Conservation (phyloP, 805 yeast genomes). For the Teunomyces lycoperdinae region DNA sequence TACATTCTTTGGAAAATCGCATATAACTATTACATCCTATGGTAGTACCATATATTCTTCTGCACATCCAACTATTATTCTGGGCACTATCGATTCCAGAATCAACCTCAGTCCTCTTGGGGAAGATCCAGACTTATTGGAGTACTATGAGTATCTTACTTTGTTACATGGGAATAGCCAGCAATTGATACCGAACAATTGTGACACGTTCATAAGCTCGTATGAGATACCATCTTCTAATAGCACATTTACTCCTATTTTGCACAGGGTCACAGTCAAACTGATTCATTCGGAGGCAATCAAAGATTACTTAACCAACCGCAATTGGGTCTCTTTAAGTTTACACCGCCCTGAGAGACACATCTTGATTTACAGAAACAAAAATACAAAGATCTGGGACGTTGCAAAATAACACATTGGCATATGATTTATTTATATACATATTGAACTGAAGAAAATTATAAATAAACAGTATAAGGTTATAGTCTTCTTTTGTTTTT, state of each 20-base stretch:
- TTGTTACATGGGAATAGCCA: slow-evolving; percentile 15
- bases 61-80: neutral
- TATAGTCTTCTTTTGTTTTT: neutral
- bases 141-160: slow-evolving; percentile 17
- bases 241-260: neutral
- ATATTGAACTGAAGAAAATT: neutral
- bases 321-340: slow-evolving; percentile 1
- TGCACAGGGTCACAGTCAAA: neutral
- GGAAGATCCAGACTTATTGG: slow-evolving; percentile 9
- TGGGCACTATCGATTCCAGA: neutral
- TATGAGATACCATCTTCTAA: slow-evolving; percentile 4
- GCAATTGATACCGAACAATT: slow-evolving; percentile 10
- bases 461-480: neutral
- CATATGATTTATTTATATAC: neutral
- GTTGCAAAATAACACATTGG: neutral
- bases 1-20: slow-evolving; percentile 2
- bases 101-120: neutral
- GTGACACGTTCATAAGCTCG: slow-evolving; percentile 7
- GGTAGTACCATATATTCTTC: neutral
- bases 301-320: neutral
- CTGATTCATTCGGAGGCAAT: slow-evolving; percentile 1
- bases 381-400: slow-evolving; percentile 2
- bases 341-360: neutral
- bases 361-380: neutral
- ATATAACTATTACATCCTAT: slow-evolving; percentile 1